Percentiles rank a stretch among this genome's conserved stretches.
These are phyloP conservation scores for Monilinia fructicola DNA, from an alignment of 2,329 filamentous ascomycete genomes.

Conservation along the genomic window DNA sequence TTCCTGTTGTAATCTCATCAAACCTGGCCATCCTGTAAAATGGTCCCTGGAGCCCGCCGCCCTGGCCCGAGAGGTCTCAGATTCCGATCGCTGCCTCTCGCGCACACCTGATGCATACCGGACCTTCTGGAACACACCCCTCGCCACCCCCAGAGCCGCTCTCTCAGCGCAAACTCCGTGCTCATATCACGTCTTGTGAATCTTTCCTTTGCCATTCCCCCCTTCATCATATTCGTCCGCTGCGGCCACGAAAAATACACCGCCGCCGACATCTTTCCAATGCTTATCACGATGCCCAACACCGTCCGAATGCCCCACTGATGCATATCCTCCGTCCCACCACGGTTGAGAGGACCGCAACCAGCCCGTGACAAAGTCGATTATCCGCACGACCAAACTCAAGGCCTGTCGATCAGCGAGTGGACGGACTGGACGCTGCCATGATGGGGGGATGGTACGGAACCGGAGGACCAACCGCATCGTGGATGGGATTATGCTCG, in stretches of 20 bases:
- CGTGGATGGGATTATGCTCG: not conserved
- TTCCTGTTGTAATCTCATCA: no score
- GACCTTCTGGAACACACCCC: not conserved
- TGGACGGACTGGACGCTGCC: not conserved
- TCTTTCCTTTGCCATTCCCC: not conserved
- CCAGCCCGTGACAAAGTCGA: not conserved
- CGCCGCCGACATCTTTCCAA: not conserved
- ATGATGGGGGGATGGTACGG: not conserved
- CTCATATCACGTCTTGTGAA: constrained; percentile 2
- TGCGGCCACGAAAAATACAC: not conserved
- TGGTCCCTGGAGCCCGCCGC: constrained; percentile 3
- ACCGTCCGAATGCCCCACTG: not conserved
- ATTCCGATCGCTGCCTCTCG: constrained; percentile 4
- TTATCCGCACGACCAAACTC: not conserved
- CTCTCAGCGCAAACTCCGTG: constrained; percentile 1
- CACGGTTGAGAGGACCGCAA: constrained; percentile 4
- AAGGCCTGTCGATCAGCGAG: not conserved
- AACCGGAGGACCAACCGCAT: not conserved
- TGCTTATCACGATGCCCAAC: constrained; percentile 5
- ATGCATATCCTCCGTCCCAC: constrained; percentile 6
- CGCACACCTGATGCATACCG: not conserved
- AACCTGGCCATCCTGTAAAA: no score
- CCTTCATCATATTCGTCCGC: not conserved
- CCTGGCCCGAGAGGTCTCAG: constrained; percentile 10
- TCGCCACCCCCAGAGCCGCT: not conserved